Evolutionary conservation across 2,329 filamentous ascomycete species (phyloP), one percentile per base, ranked within the genome.

Genomic region (Diaporthe citrichinensis): DNA sequence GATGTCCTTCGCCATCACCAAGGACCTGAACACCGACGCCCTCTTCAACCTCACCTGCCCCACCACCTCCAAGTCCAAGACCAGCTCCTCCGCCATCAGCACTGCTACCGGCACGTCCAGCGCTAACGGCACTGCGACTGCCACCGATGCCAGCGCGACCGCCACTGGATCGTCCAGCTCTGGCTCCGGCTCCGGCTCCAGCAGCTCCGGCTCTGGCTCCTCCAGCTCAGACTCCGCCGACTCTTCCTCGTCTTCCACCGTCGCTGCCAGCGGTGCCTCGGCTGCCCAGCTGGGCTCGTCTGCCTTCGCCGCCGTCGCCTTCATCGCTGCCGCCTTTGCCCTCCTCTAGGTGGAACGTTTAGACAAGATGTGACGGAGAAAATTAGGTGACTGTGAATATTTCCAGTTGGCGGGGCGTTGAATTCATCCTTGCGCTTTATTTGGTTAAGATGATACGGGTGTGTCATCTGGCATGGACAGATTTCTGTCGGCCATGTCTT

Each of bases 1-100:
- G 84, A 93, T 93, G 57, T 92, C 90, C 82, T 96, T 96, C 80
- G 94, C 94, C 74, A 86, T 96, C 78, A 86, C 94, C 73, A 90
- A 91, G 77, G 85, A 85, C 72, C 82, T 85, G 78, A 85, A 84
- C 79, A 86, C 84, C 76, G 90, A 85, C 62, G 91, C 92, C 34
- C 84, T 93, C 46, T 94, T 88, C 81, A 90, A 94, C 81, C 89
- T 94, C 72, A 89, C 89, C 59, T 94, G 92, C 86, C 82, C 83
- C 73, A 82, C 81, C 76, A 77, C 80, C 49, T 76, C 80, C 46
- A 76, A 53, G 67, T 76, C 76, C 28, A 41, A 79, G 31, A 73
- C 81, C 51, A 75, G 78, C 58, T 74, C 79, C 72, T 53, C 74
- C 1, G 55, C 69, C 67, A 46, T 74, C 14, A 31, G 71, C 49